A percentile compares a stretch with the other conserved stretches of the same genome.
Conservation (phyloP, 31 red algal genomes). For the Porphyra umbilicalis region DNA sequence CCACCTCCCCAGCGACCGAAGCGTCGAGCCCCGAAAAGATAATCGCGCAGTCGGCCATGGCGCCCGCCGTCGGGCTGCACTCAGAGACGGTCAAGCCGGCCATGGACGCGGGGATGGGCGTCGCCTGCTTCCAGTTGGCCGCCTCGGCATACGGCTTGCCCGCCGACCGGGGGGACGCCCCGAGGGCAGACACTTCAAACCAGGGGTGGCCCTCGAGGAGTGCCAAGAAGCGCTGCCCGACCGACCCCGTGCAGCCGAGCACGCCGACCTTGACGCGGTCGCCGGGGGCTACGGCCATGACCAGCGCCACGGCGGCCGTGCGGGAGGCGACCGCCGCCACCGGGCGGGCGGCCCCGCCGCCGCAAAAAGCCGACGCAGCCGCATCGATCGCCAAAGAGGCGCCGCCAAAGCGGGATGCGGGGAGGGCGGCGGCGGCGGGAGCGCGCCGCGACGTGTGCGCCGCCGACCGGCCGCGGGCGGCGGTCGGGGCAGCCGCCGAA, state of each 20-base stretch:
- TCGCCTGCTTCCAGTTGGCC: slow-evolving; percentile 89
- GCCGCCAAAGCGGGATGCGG: no score
- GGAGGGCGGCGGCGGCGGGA: no score
- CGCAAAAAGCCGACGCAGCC: no score
- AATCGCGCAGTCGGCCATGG: slow-evolving; percentile 53
- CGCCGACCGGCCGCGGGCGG: no score
- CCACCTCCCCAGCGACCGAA: slow-evolving; percentile 79
- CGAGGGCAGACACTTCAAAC: slow-evolving; percentile 90
- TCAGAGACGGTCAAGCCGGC: slow-evolving; percentile 59
- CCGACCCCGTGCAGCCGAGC: slow-evolving; percentile 83
- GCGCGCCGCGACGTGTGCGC: no score
- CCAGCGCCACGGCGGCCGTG: background rate
- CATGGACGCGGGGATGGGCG: slow-evolving; percentile 68
- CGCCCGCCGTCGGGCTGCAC: slow-evolving; percentile 29
- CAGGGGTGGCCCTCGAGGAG: slow-evolving; percentile 92
- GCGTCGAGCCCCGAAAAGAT: slow-evolving; percentile 88
- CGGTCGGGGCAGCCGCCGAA: no score
- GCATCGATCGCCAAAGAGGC: no score
- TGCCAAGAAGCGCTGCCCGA: slow-evolving; percentile 93
- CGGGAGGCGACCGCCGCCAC: no score
- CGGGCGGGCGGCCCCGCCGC: no score
- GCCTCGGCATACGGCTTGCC: slow-evolving; percentile 75
- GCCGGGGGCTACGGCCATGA: slow-evolving; percentile 5
- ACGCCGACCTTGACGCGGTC: slow-evolving; percentile 83
- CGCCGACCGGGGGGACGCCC: slow-evolving; percentile 81